Base-by-base conservation (phyloP, 2,329 filamentous ascomycete genomes). In the Beauveria sp. region DNA sequence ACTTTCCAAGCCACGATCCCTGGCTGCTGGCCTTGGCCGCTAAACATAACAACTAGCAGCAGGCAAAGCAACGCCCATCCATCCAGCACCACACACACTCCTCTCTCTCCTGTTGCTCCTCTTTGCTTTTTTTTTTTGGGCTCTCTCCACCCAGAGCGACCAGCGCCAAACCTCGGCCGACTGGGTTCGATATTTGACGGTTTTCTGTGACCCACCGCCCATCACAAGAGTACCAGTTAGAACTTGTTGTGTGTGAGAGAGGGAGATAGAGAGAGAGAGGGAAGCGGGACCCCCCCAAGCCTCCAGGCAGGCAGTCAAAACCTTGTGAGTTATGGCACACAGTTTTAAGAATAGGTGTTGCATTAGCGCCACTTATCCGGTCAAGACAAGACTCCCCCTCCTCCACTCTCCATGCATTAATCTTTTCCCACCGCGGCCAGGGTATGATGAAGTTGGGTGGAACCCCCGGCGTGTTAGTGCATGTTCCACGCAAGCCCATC, bases 331-430 rank as follows among this genome's bases (percentile, higher is more conserved):
- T 75, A 67, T 66, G 64, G 64, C 66, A 67, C 68, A 68, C 42
- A 61, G 67, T 66, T 73, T 76, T 74, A 76, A 78, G 75, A 79
- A 79, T 78, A 79, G 77, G 72, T 73, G 72, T 68, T 68, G 72
- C 73, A 74, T 74, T 71, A 71, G 71, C 68, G 50, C 59, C 59
- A 54, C 59, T 49, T 61, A 51, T 61, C 50, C 50, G 28, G 42
- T 48, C 38, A 61, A 55, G 51, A 61, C 52, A 55, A 50, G 43
- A 49, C 28, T 31, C 40, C 48, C 5, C 24, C 38, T 8, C 24
- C 24, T 26, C 34, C 34, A 20, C 24, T 52, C 22, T 34, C 34
- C 34, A 28, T 60, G 57, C 57, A 60, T 60, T 60, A 60, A 54
- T 53, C 58, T 31, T 9, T 61, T 48, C 40, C 58, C 58, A 66